Base-by-base conservation (phyloP, 2,329 filamentous ascomycete genomes). In the Penicillium paneum region DNA sequence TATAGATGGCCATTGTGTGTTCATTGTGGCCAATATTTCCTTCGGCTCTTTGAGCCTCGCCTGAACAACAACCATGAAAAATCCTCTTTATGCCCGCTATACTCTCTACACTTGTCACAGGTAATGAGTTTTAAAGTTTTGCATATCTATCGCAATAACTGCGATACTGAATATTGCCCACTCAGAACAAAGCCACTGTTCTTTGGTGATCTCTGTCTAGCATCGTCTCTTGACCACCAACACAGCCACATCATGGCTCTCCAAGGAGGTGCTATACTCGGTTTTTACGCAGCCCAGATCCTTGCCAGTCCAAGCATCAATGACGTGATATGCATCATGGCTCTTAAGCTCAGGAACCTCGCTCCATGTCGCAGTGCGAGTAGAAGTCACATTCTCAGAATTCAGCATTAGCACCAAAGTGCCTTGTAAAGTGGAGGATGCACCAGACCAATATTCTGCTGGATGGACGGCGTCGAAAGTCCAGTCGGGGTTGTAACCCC, bases 401-500 rank as follows among this genome's bases (percentile, higher is more conserved):
- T 71, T 72, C 3, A 71, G 44, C 64, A 72, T 67, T 34, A 73
- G 35, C 3, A 73, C 68, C 46, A 72, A 36, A 7, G 64, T 65
- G 3, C 68, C 70, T 11, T 58, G 50, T 15, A 69, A 35, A 0
- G 55, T 63, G 1, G 62, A 64, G 0, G 70, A 72, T 6, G 65
- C 55, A 7, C 71, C 71, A 2, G 69, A 70, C 70, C 69, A 73
- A 52, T 71, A 72, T 46, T 73, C 71, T 1, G 71, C 70, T 2
- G 71, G 69, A 38, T 72, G 67, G 1, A 35, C 55, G 0, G 67
- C 57, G 43, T 72, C 67, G 35, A 69, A 73, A 2, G 71, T 72
- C 58, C 65, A 67, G 57, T 73, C 68, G 2, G 62, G 48, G 34
- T 70, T 72, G 34, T 70, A 71, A 12, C 70, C 70, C 65, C 68